Evolutionary conservation across 2,329 filamentous ascomycete genomes (phyloP), one percentile per base, ranked within the genome.

Genomic region (Neocucurbitaria cava): DNA sequence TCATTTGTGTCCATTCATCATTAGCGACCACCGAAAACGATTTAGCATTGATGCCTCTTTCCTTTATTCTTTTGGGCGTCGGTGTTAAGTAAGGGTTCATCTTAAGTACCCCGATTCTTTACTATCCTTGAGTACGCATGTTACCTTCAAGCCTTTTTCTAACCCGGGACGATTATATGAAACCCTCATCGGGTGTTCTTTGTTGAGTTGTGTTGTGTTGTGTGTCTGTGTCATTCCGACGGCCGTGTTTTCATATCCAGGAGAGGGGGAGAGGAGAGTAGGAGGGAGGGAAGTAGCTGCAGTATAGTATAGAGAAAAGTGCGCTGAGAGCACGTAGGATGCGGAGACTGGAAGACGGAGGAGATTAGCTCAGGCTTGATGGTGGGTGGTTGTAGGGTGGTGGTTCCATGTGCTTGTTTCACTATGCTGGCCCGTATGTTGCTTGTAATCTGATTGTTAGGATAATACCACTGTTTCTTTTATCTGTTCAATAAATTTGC

Each of bases 1-100:
- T 50, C 24, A 5, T 44, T 45, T 46, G 36, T 46, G 36, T 26
- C 9, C 24, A 26, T 39, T 58, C 52, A 55, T 55, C 52, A 58
- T 58, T 58, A 56, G 52, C 56, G 48, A 54, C 54, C 44, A 36
- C 49, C 36, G 31, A 54, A 30, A 51, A 55, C n/a, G 51, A 51
- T 55, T 31, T 56, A 58, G 54, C 56, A 59, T 61, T 64, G 58
- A 62, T 60, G 61, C 56, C 56, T 46, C 46, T 49, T 59, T 53
- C 49, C 40, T 52, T 52, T 50, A n/a, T 42, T 47, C 39, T 49
- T 28, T 47, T 48, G 24, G 63, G 55, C 63, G 59, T 58, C 46
- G 59, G 59, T 54, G 56, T 59, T 53, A 11, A n/a, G 28, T 31
- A 15, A 24, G 54, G 52, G n/a, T n/a, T n/a, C n/a, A n/a, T n/a